A percentile compares a stretch with the other conserved stretches of the same genome.
phyloP scores from a whole-genome alignment of 768 basidiomycete genomes.

The Boletus eberwhitei region DNA sequence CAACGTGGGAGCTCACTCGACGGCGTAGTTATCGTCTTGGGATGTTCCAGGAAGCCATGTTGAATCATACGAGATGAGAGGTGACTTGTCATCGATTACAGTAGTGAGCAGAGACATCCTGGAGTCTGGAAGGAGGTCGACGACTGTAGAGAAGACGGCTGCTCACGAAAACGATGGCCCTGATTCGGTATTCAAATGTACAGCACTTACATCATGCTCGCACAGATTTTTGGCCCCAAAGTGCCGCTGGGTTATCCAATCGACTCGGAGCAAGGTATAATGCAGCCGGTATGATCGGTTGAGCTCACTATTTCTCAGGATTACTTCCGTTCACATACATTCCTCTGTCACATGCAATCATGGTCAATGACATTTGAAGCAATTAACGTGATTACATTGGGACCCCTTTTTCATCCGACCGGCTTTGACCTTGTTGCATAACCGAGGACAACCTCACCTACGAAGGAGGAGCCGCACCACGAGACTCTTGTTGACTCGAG shows the following conservation, averaged over 20 bases:
- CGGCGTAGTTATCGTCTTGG: slow-evolving; percentile 10
- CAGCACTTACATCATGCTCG: neutral
- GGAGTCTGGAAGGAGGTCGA: neutral
- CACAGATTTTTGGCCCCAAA: neutral
- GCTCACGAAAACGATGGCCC: neutral
- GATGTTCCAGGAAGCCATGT: slow-evolving; percentile 25
- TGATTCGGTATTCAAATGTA: neutral
- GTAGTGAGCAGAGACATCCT: slow-evolving; percentile 24
- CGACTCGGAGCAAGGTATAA: too few species aligned
- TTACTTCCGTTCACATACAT: neutral
- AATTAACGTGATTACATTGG: neutral
- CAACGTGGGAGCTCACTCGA: slow-evolving; percentile 12
- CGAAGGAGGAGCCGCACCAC: slow-evolving; percentile 12
- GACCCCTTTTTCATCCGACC: neutral
- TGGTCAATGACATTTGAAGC: neutral
- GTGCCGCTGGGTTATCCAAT: neutral
- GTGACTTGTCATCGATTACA: slow-evolving; percentile 31
- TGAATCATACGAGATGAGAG: slow-evolving; percentile 26
- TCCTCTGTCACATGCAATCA: neutral
- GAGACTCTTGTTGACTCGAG: slow-evolving; percentile 22
- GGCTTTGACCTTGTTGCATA: neutral
- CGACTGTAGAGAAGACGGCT: neutral
- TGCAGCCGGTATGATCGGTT: neutral
- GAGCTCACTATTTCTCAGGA: neutral
- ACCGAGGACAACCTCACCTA: slow-evolving; percentile 5